Evolutionary conservation across 768 basidiomycete genomes (phyloP), one percentile per base, ranked within the genome.

Genomic region (Mycena crocata): DNA sequence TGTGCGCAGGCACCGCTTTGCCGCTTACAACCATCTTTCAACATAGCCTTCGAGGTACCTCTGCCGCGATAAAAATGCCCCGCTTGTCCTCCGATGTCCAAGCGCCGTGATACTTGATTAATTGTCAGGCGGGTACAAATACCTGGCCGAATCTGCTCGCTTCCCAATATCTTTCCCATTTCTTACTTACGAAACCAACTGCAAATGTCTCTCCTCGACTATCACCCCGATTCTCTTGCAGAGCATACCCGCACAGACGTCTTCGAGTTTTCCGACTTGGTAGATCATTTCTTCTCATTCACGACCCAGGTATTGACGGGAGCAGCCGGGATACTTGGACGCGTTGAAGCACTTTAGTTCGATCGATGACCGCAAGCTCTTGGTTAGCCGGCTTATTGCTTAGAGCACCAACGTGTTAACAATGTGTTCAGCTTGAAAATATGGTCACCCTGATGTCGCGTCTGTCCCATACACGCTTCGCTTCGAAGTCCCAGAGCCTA

Each of bases 391-490:
- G 24, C 26, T 21, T 23, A 39, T 19, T 26, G 28, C 39, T 19
- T 3, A 21, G n/a, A 8, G 9, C 4, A n/a, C 42, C 40, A 13
- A 31, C 40, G 30, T 56, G n/a, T 65, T 40, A 72, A 72, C 28
- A 66, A 45, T 3, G 26, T n/a, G 7, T n/a, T 19, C 61, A 91
- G 90, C 86, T 93, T 34, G 92, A 93, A 77, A 85, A 86, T 48
- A 64, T 87, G 10, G 74, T 93, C 52, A 78, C 82, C 23, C 68
- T 87, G 34, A 90, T 93, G 89, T 82, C 92, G 2, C 83, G 83
- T 21, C 78, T 85, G 48, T 54, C 72, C 63, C 62, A 80, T 64
- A 70, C 77, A 37, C 42, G 61, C 6, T 24, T 58, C 5, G 19
- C 14, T 2, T 17, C 23, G 44, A 30, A 80, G 5, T 81, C 84